phyloP scores from a whole-genome alignment of 2,329 filamentous ascomycete genomes.

The Hymenoscyphus fraxineus region DNA sequence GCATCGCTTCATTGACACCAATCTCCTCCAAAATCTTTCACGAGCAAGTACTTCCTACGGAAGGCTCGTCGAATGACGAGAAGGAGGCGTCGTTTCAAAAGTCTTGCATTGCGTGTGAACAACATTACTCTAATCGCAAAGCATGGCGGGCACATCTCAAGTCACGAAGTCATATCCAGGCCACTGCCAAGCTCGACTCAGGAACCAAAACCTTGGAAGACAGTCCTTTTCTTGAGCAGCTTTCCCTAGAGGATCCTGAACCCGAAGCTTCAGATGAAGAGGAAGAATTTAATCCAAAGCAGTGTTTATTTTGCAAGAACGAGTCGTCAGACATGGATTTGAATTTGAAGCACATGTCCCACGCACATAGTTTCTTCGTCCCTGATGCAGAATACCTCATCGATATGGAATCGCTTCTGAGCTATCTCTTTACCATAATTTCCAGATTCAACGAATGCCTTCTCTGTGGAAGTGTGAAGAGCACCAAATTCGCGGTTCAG shows the following conservation, averaged over 20 bases:
- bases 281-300: not conserved
- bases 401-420: conserved; percentile 45
- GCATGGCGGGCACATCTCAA: conserved; percentile 20
- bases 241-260: not conserved
- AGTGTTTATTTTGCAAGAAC: conserved; percentile 2
- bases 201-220: conserved; percentile 5
- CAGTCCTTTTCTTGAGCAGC: not conserved
- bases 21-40: conserved; percentile 17
- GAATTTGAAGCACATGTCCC: conserved; percentile 47
- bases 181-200: not conserved
- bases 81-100: conserved; percentile 11
- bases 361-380: conserved; percentile 45
- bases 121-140: conserved; percentile 15
- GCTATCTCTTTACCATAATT: conserved; percentile 47
- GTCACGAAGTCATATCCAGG: conserved; percentile 15
- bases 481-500: conserved; percentile 41
- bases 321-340: conserved; percentile 33
- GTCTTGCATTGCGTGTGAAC: conserved; percentile 16
- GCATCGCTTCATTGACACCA: conserved; percentile 19
- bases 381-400: conserved; percentile 41
- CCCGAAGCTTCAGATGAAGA: conserved; percentile 8
- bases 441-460: conserved; percentile 48
- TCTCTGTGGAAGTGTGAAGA: conserved; percentile 40
- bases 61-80: conserved; percentile 3
- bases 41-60: conserved; percentile 10